Evolutionary conservation across 768 basidiomycete species (phyloP), one percentile per base, ranked within the genome.

Genomic region (Boletus pseudo-olivaceus): DNA sequence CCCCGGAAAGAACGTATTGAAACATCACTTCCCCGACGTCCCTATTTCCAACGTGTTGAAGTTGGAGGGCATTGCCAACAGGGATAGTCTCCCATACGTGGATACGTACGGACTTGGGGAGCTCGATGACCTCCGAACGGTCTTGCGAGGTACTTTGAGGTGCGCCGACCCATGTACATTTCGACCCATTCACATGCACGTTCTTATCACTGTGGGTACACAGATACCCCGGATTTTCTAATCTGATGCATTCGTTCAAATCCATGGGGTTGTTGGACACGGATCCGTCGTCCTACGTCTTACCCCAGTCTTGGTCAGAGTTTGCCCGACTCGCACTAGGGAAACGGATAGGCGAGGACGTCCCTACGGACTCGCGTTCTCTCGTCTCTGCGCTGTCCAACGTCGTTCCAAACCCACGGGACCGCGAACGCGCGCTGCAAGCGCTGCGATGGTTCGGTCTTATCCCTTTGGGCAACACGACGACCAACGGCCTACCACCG

Each of bases 71-170:
- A 69, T 96, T 2, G 84, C 95, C 20, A 98, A 98, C 67, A 75
- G 93, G 29, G 81, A 95, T 64, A 91, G 89, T 59, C 62, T 94
- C 7, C 71, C 77, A 0, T 97, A 98, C 63, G 77, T 77, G 0
- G 69, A 76, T 6, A 78, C 80, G 3, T 97, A 97, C 68, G 74
- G 76, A 0, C 73, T 93, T 3, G 76, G 75, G 1, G 47, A 62
- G 15, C 56, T 74, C 6, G 62, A 73, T 0, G 67, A 66, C 7
- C 60, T 89, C 53, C 75, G 80, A 47, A 88, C 91, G 1, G 72
- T 95, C 47, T 70, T 97, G 62, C 79, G 95, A 33, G 95, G 95
- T 5, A 97, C 95, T 0, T 68, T 97, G 42, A 81, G 94, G 85
- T 87, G 56, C 46, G 73, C 49, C 17, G 5, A 39, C 12, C 17